Percentiles rank a stretch among this genome's conserved stretches.
These are phyloP conservation scores for Eragrostis curvula DNA, from an alignment of 176 grass and related monocot genomes.

Conservation along the genomic window DNA sequence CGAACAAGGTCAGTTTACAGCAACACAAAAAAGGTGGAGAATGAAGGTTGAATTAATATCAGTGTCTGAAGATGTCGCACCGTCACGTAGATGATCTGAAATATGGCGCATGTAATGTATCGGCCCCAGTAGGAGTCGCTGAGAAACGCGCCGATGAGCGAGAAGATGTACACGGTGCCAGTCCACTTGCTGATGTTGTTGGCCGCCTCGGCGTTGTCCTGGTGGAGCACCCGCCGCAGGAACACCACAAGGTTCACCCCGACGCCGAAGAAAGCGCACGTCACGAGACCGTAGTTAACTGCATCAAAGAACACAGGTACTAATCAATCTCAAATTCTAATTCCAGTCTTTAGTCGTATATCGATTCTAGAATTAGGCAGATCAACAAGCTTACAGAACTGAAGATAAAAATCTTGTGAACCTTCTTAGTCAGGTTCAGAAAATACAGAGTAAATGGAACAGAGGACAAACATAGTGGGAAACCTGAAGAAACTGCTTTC, in stretches of 20 bases:
- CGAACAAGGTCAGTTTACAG: background rate
- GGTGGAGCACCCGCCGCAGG: constrained; percentile 69
- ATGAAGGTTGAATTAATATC: background rate
- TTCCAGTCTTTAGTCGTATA: background rate
- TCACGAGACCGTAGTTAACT: constrained; percentile 84
- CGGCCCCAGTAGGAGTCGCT: constrained; percentile 94
- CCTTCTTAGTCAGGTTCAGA: background rate
- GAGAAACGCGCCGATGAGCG: constrained; percentile 83
- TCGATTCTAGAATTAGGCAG: background rate
- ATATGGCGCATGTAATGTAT: constrained; percentile 79
- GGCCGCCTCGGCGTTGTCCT: constrained; percentile 71
- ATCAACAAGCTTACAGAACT: background rate
- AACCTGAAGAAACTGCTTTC: constrained; percentile 29
- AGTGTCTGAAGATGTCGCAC: constrained; percentile 15
- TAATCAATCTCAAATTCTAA: background rate
- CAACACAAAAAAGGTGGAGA: background rate
- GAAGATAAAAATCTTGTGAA: background rate
- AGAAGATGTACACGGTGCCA: constrained; percentile 88
- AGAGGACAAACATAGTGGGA: constrained; percentile 17
- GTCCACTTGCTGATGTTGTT: constrained; percentile 95
- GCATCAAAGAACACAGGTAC: constrained; percentile 10
- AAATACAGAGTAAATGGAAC: constrained; percentile 15
- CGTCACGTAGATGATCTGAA: constrained; percentile 82
- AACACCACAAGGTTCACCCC: constrained; percentile 90
- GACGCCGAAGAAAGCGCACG: constrained; percentile 88